Conservation (phyloP, 179 eudicot species). For the Pouteria campechiana region DNA sequence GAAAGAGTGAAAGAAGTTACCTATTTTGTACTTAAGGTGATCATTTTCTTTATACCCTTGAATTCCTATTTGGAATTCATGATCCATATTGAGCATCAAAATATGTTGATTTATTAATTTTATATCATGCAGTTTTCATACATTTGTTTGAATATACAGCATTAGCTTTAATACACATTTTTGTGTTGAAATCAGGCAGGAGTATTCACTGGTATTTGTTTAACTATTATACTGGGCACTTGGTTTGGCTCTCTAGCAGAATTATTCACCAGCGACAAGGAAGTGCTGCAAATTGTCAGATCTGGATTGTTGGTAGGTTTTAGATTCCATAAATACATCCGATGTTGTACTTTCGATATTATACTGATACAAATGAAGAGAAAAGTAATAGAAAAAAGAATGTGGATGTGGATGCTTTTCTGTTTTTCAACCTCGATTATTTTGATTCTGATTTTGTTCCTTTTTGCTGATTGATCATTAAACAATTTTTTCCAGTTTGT, state of each 20-base stretch:
- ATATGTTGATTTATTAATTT: background rate
- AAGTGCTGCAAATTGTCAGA: conserved; percentile 52
- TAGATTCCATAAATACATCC: too few relatives aligned
- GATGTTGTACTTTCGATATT: too few relatives aligned
- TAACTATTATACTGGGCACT: conserved; percentile 58
- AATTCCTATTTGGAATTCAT: background rate
- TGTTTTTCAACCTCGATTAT: background rate
- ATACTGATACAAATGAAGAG: too few relatives aligned
- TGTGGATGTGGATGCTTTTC: too few relatives aligned
- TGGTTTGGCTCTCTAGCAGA: conserved; percentile 58
- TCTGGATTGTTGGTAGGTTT: conserved; percentile 62
- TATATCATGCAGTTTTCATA: background rate
- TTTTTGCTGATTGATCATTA: background rate
- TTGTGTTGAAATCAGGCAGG: conserved; percentile 37
- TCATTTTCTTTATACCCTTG: background rate
- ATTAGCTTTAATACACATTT: background rate
- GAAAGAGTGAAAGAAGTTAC: conserved; percentile 52
- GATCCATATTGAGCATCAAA: background rate
- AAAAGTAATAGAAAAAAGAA: too few relatives aligned
- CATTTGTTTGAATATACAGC: background rate
- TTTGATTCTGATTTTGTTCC: background rate
- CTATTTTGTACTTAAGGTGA: conserved; percentile 62
- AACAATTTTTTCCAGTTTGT: conserved; percentile 54
- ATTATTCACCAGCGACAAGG: conserved; percentile 61
- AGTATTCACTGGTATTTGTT: conserved; percentile 42